These are phyloP conservation scores for Isabelozyma rhagii DNA, from an alignment of 805 yeast genomes.

Conservation along the genomic window DNA sequence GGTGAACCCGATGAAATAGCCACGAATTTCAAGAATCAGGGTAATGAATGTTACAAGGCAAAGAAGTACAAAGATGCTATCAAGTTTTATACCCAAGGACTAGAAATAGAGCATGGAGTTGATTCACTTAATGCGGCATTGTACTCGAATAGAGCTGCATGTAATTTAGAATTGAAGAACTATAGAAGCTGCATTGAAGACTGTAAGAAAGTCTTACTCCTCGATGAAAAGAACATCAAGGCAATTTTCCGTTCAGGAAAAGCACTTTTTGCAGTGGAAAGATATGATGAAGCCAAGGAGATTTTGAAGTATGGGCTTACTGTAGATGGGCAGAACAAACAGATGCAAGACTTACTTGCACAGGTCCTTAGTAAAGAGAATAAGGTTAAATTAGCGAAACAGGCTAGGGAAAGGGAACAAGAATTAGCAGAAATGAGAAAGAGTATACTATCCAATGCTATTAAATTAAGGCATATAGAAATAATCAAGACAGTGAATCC, in stretches of 20 bases:
- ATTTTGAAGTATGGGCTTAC: conserved; percentile 63
- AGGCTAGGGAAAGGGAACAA: conserved; percentile 32
- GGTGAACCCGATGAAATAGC: conserved; percentile 95
- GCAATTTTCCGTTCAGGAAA: conserved; percentile 83
- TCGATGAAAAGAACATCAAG: conserved; percentile 71
- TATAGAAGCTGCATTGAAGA: conserved; percentile 85
- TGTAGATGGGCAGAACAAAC: conserved; percentile 57
- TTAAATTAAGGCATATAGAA: conserved; percentile 55
- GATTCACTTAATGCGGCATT: conserved; percentile 56
- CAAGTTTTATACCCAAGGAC: conserved; percentile 73
- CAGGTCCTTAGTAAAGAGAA: conserved; percentile 40
- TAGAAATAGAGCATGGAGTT: conserved; percentile 65
- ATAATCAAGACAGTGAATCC: conserved; percentile 51
- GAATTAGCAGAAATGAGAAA: conserved; percentile 40
- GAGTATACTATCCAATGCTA: conserved; percentile 53
- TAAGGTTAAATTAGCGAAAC: conserved; percentile 23
- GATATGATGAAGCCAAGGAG: conserved; percentile 67
- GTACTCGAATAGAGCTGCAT: conserved; percentile 82
- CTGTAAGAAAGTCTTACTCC: conserved; percentile 64
- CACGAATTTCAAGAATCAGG: conserved; percentile 84
- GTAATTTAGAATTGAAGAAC: conserved; percentile 81
- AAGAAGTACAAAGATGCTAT: conserved; percentile 76
- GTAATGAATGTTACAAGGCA: conserved; percentile 77
- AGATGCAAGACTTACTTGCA: conserved; percentile 46
- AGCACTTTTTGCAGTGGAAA: conserved; percentile 69